Conservation (phyloP, 768 basidiomycete species). For the Termitomyces sp. region DNA sequence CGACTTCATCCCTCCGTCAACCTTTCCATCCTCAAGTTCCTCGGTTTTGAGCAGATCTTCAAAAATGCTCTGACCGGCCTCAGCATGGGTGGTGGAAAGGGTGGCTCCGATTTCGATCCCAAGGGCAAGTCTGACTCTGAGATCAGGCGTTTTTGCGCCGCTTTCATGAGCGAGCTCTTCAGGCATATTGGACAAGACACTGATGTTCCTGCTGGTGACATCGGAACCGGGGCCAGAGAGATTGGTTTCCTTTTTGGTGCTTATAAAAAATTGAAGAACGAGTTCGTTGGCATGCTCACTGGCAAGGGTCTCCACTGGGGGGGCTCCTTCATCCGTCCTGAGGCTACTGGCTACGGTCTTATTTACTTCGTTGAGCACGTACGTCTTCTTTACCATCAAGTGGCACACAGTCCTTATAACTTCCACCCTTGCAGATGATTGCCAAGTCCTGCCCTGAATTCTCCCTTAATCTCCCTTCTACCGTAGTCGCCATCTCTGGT, state of each 20-base stretch:
- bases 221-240: conserved; percentile 72
- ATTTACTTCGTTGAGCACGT: conserved; percentile 76
- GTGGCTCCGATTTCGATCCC: conserved; percentile 76
- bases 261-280: conserved; percentile 70
- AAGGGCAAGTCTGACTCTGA: conserved; percentile 76
- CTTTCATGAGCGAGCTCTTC: conserved; percentile 74
- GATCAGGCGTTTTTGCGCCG: conserved; percentile 63
- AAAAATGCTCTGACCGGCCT: conserved; percentile 77
- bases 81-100: conserved; percentile 77
- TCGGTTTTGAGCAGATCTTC: conserved; percentile 79
- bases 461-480: conserved; percentile 38
- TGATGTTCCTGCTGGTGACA: conserved; percentile 73
- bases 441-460: conserved; percentile 52
- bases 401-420: too few relatives aligned
- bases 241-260: conserved; percentile 75
- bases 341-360: conserved; percentile 69
- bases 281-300: conserved; percentile 66
- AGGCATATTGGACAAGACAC: conserved; percentile 70
- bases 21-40: conserved; percentile 80
- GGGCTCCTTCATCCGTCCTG: conserved; percentile 69
- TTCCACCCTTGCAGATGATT: conserved; percentile 37
- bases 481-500: conserved; percentile 54
- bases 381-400: conserved; percentile 17
- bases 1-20: conserved; percentile 77
- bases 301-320: conserved; percentile 69